Percentiles rank a stretch among this genome's conserved stretches.
phyloP scores from a whole-genome alignment of 2,329 filamentous ascomycete species.

The Dactylellina leptospora region DNA sequence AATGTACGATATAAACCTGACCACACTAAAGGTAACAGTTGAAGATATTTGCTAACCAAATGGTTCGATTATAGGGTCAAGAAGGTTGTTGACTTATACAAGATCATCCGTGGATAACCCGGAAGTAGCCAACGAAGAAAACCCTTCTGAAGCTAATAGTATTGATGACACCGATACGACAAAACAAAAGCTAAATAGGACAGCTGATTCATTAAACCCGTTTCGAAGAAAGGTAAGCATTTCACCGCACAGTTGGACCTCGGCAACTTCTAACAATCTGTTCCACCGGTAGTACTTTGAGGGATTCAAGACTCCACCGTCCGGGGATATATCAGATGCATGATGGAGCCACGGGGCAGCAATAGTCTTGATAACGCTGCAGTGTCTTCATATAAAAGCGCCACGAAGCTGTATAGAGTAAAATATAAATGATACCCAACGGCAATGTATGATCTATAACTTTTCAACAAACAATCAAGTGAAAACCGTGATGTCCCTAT shows the following conservation, averaged over 20 bases:
- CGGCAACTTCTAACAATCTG: not conserved
- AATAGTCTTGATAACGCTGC: too few species aligned
- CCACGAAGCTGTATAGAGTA: not conserved
- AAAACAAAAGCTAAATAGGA: constrained; percentile 62
- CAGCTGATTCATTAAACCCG: constrained; percentile 73
- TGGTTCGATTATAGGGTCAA: constrained; percentile 70
- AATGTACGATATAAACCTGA: constrained; percentile 67
- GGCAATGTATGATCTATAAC: not conserved
- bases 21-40: constrained; percentile 52
- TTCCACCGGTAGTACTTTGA: constrained; percentile 60
- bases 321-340: constrained; percentile 8
- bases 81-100: constrained; percentile 85
- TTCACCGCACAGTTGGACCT: too few species aligned
- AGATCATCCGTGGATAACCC: constrained; percentile 68
- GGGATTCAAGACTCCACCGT: constrained; percentile 59
- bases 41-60: constrained; percentile 13
- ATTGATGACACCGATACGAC: constrained; percentile 47
- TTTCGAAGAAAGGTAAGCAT: constrained; percentile 68
- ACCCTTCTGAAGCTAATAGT: constrained; percentile 59
- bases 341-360: too few species aligned
- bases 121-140: constrained; percentile 57
- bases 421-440: not conserved
- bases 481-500: not conserved
- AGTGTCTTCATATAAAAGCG: too few species aligned
- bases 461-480: not conserved